A percentile compares a stretch with the other conserved stretches of the same genome.
Conservation (phyloP, 192 early-diverging fungal genomes). For the Backusella tuberculispora region DNA sequence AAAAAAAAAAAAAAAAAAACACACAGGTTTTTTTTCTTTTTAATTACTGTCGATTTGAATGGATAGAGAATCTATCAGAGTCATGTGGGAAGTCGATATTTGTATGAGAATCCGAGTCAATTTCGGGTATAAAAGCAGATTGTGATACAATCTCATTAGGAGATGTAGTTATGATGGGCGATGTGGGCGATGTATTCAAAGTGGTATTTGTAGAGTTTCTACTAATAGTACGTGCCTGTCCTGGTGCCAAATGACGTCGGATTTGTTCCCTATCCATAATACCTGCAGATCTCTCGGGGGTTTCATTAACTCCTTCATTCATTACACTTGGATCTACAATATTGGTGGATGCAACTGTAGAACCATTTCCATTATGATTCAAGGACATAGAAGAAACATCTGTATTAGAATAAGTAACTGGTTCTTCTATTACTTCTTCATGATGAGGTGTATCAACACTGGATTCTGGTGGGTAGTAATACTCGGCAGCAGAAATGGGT, state of each 20-base stretch:
- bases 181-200: not conserved
- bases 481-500: not conserved
- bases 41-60: conserved; percentile 10
- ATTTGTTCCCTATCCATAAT: conserved; percentile 24
- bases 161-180: not conserved
- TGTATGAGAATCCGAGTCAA: not conserved
- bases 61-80: conserved; percentile 35
- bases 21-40: too few species aligned
- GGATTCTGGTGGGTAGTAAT: not conserved
- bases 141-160: not conserved
- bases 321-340: not conserved
- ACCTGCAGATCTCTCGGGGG: conserved; percentile 9
- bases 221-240: not conserved
- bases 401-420: conserved; percentile 14
- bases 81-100: conserved; percentile 36
- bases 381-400: conserved; percentile 18
- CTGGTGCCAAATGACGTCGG: conserved; percentile 18
- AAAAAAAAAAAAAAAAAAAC: too few species aligned
- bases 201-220: conserved; percentile 6
- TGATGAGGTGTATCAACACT: not conserved
- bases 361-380: not conserved
- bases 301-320: not conserved
- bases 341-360: not conserved
- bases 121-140: not conserved
- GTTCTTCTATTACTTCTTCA: not conserved